Base-by-base conservation (phyloP, 352 stramenopile genomes). In the Globisporangium takayamanum region DNA sequence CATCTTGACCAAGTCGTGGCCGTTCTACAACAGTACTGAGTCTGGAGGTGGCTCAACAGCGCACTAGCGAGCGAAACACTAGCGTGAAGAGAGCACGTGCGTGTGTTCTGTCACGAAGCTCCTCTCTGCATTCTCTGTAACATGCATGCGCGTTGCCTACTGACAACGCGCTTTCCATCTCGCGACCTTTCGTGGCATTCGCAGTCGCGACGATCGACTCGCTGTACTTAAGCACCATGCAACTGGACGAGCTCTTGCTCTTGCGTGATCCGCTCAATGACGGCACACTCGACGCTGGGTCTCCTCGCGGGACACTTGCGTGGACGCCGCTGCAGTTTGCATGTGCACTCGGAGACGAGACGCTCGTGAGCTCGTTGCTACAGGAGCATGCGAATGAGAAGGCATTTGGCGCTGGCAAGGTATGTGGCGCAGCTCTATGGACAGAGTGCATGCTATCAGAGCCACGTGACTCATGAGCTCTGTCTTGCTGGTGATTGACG, bases 261-360 rank as follows among this genome's bases (percentile, higher is more conserved):
- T 63, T 76, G 4, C 57, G 50, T 3, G 51, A 52, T 20, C 20
- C 42, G 37, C 16, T 63, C 69, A 22, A 44, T 22, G 48, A 63
- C 16, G 45, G 52, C 2, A 53, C 69, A 11, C 55, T 92, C 12
- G 80, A 91, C 54, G 81, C 76, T 8, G 75, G 80, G 0, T 89
- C 77, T 1, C 84, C 78, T 0, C 69, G 68, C 1, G 81, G 84
- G 7, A 73, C 68, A 0, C 55, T 89, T 8, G 61, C 68, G 10
- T 94, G 84, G 84, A 91, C 84, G 55, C 69, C 82, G 18, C 66
- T 94, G 41, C 81, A 92, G 53, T 89, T 83, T n/a, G 82, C 78
- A 2, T 88, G 79, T 51, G 81, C 85, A 0, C n/a, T 86, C 18
- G 85, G 82, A n/a, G 70, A 91, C 58, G 49, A 69, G 1, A 65